Base-by-base conservation (phyloP, 371 early-diverging fungal genomes). In the Blastocladiella emersonii region DNA sequence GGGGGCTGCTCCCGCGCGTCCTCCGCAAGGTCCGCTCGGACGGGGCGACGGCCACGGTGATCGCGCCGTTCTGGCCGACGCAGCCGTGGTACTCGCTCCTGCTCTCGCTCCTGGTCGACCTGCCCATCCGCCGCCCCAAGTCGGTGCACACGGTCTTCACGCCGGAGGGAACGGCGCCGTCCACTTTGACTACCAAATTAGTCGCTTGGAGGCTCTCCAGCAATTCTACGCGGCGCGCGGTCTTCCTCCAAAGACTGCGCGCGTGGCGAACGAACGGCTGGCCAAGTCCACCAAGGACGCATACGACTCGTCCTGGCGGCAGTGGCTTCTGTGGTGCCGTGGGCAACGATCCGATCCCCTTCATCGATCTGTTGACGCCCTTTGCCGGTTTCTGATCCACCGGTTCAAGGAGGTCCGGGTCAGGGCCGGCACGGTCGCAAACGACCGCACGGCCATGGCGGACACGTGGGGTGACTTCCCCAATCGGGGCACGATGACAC, bases 11-110 rank as follows among this genome's bases (percentile, higher is more conserved):
- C 27, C 68, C 69, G 0, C 55, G 56, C 59, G 64, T 65, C 3
- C 36, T 73, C 1, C 61, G 43, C 21, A 66, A 73, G 63, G 32
- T 76, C 17, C 39, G 60, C 30, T 10, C 36, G 30, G 65, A 72
- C 4, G 19, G 21, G 23, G 45, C 19, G 21, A 44, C 21, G 21
- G 56, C 59, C n/a, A 57, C 70, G 3, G 60, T 73, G 15, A 56
- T 73, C 34, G 69, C 69, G 32, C 73, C 69, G 6, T 41, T 13
- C 21, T 73, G 69, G 69, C 57, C 66, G 7, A 66, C 66, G 19
- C 67, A 73, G 60, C 65, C 45, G 27, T 69, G 69, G 67, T 70
- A 17, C 27, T 66, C 66, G 34, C 63, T 65, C 63, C 4, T 68
- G 2, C 39, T 65, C 32, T n/a, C 35, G 12, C 37, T 56, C 61